These are phyloP conservation scores for Teunomyces atbi DNA, from an alignment of 805 yeast genomes.

Conservation along the genomic window DNA sequence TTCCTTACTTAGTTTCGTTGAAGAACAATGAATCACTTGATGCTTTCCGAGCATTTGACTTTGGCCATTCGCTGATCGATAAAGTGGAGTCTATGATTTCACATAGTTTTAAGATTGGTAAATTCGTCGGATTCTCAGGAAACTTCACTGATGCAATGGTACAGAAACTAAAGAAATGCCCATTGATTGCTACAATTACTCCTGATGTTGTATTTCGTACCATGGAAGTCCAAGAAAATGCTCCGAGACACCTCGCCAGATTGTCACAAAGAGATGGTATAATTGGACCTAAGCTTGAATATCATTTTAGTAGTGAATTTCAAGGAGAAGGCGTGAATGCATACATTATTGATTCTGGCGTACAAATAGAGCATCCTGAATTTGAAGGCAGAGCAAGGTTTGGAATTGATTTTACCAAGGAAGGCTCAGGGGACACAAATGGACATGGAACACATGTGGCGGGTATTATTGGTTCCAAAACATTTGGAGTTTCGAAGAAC, in stretches of 20 bases:
- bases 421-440: constrained; percentile 63
- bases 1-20: constrained; percentile 48
- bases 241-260: constrained; percentile 68
- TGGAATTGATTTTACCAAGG: constrained; percentile 64
- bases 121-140: constrained; percentile 69
- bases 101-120: constrained; percentile 62
- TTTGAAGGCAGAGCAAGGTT: constrained; percentile 58
- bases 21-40: constrained; percentile 50
- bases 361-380: constrained; percentile 58
- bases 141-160: constrained; percentile 49
- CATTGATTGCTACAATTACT: constrained; percentile 64
- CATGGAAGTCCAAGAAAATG: constrained; percentile 45
- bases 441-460: constrained; percentile 97
- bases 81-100: constrained; percentile 49
- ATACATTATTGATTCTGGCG: constrained; percentile 85
- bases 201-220: constrained; percentile 65
- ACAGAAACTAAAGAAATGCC: constrained; percentile 51
- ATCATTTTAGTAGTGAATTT: constrained; percentile 44
- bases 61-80: constrained; percentile 30
- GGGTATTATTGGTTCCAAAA: constrained; percentile 75
- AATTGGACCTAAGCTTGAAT: constrained; percentile 28
- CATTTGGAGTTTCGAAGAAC: constrained; percentile 79
- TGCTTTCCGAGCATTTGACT: constrained; percentile 45
- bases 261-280: constrained; percentile 48
- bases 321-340: constrained; percentile 64